phyloP scores from a whole-genome alignment of 345 rosid species.

The Rubroshorea leprosula region DNA sequence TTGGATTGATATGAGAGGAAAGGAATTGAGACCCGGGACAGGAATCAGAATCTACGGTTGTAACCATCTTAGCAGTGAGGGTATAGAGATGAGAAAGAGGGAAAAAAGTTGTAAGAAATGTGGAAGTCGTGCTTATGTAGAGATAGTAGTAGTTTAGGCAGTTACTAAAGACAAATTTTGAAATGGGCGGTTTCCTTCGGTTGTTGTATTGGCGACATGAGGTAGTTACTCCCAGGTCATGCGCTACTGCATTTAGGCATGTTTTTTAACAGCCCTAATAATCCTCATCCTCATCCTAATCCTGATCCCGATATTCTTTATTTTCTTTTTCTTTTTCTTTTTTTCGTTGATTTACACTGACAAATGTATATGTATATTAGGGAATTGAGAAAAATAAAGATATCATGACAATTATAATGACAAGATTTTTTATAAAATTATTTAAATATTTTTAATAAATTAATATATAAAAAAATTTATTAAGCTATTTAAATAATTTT shows the following conservation, averaged over 20 bases:
- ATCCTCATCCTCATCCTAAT: too few relatives aligned
- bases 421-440: too few relatives aligned
- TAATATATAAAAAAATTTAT: too few relatives aligned
- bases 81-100: conserved; percentile 3
- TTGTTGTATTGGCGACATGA: conserved; percentile 18
- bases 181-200: conserved; percentile 32
- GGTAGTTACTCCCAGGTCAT: conserved; percentile 16
- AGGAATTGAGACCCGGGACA: conserved; percentile 16
- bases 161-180: conserved; percentile 10
- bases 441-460: too few relatives aligned
- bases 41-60: conserved; percentile 21
- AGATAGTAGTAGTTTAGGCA: conserved; percentile 23
- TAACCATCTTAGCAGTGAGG: conserved; percentile 18
- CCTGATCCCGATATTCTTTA: too few relatives aligned
- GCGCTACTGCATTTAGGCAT: neutral
- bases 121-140: conserved; percentile 31
- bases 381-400: too few relatives aligned
- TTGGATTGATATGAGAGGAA: conserved; percentile 19
- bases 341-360: too few relatives aligned
- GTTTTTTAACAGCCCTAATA: neutral
- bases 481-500: too few relatives aligned
- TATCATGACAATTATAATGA: too few relatives aligned
- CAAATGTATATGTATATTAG: too few relatives aligned
- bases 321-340: too few relatives aligned
- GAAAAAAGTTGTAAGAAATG: conserved; percentile 20